Base-by-base conservation (phyloP, 331 rosid species). In the Saraca asoca region DNA sequence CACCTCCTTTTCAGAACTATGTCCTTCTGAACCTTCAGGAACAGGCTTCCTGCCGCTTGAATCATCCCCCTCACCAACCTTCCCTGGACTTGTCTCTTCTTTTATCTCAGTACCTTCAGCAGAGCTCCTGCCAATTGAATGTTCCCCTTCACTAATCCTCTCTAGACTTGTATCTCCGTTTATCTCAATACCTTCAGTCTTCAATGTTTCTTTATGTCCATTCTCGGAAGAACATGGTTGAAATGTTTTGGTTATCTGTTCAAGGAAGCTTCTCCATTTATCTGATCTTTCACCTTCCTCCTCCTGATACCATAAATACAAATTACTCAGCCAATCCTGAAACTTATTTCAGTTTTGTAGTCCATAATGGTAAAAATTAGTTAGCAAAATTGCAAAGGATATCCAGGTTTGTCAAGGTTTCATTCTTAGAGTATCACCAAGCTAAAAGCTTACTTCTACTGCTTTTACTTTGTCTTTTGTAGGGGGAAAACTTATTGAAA, bases 201-300 rank as follows among this genome's bases (percentile, higher is more conserved):
- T 76, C 73, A 54, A 75, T 50, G 68, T 69, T 34, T 64, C 60
- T 63, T 56, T 62, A 45, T 57, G 14, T 62, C 57, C 62, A 69
- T 73, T 62, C 15, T 58, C 67, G 62, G 66, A 56, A 58, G 77
- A 49, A 58, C 74, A 60, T 1, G 55, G 39, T 42, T 58, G 73
- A 70, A 67, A 24, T 60, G 73, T 66, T 29, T 24, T 42, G 34
- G 12, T 80, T 31, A 80, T 5, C 61, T 64, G 78, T 42, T 79
- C 85, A 33, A 85, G 77, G 56, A 85, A 85, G 71, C 59, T 50
- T 49, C 62, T 76, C 90, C 90, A 81, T 56, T 69, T 74, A 66
- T 48, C 10, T 29, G 76, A 67, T 68, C 85, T 76, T 74, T 85
- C 90, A 42, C 53, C 79, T 64, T 85, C 90, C 81, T 85, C 90